These are phyloP conservation scores for Thielaviopsis musarum DNA, from an alignment of 2,329 filamentous ascomycete genomes.

Conservation along the genomic window DNA sequence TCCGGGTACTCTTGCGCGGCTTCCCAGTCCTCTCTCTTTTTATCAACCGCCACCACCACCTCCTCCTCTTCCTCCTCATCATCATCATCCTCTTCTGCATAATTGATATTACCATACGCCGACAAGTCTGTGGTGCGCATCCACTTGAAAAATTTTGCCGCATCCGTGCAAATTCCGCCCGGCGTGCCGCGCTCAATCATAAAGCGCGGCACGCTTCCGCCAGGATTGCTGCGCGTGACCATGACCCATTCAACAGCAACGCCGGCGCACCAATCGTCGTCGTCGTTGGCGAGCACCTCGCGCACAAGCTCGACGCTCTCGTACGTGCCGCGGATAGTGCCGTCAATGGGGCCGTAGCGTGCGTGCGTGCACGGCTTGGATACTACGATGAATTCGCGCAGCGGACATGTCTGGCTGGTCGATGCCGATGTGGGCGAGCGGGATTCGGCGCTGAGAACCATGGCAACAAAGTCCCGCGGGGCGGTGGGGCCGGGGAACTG, in stretches of 20 bases:
- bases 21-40: no score
- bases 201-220: slow-evolving; percentile 74
- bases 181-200: slow-evolving; percentile 85
- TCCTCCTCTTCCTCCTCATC: slow-evolving; percentile 8
- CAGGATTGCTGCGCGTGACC: slow-evolving; percentile 78
- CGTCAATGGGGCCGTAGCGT: slow-evolving; percentile 49
- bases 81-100: neutral
- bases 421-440: neutral
- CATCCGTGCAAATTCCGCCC: slow-evolving; percentile 60
- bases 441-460: slow-evolving; percentile 42
- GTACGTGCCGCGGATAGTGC: slow-evolving; percentile 71
- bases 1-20: neutral
- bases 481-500: slow-evolving; percentile 82
- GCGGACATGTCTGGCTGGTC: slow-evolving; percentile 19
- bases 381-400: slow-evolving; percentile 67
- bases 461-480: slow-evolving; percentile 71
- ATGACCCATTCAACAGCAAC: slow-evolving; percentile 66
- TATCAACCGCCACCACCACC: neutral
- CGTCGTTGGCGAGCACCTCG: slow-evolving; percentile 37
- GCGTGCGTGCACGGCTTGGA: slow-evolving; percentile 72
- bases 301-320: slow-evolving; percentile 85
- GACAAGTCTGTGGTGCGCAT: slow-evolving; percentile 15
- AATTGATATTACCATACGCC: neutral
- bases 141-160: slow-evolving; percentile 72
- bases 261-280: neutral